Evolutionary conservation across 2,329 filamentous ascomycete species (phyloP).

Genomic region (Fusarium napiforme): DNA sequence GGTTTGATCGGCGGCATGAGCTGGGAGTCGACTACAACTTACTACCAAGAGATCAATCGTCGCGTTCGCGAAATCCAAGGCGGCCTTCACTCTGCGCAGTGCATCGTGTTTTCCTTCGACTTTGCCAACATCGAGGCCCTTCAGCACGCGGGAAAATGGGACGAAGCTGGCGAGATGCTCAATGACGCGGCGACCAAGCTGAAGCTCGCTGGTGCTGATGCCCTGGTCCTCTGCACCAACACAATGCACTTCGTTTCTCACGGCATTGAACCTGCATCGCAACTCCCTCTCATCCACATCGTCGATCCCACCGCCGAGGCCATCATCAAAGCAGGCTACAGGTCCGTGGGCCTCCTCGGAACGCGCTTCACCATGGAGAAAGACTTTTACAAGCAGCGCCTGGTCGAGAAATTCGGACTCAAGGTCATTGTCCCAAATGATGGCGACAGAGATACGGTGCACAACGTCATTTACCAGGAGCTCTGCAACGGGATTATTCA

Average conservation of each 20-base stretch:
- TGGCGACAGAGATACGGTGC: constrained; percentile 11
- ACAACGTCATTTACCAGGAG: constrained; percentile 37
- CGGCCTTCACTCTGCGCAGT: constrained; percentile 38
- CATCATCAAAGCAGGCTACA: constrained; percentile 23
- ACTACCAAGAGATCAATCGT: constrained; percentile 44
- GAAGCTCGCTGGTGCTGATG: constrained; percentile 36
- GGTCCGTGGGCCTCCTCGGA: constrained; percentile 33
- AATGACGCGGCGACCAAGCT: constrained; percentile 28
- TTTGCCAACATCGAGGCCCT: constrained; percentile 39
- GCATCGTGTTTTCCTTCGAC: constrained; percentile 42
- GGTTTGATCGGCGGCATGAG: constrained; percentile 45
- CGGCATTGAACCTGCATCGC: constrained; percentile 12
- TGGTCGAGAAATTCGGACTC: constrained; percentile 21
- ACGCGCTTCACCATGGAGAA: constrained; percentile 43
- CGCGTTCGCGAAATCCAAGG: constrained; percentile 35
- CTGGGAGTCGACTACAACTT: constrained; percentile 42
- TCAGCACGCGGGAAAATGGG: constrained; percentile 31
- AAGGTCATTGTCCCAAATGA: constrained; percentile 18
- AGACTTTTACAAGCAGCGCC: constrained; percentile 35
- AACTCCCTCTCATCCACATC: constrained; percentile 41
- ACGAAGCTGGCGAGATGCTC: constrained; percentile 27
- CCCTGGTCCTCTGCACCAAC: constrained; percentile 41
- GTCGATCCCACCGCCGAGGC: constrained; percentile 38
- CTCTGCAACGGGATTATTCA: constrained; percentile 38
- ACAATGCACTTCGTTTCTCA: constrained; percentile 40